These are phyloP conservation scores for Casaregolazyma suthepensis DNA, from an alignment of 1,139 yeast genomes.

Conservation along the genomic window DNA sequence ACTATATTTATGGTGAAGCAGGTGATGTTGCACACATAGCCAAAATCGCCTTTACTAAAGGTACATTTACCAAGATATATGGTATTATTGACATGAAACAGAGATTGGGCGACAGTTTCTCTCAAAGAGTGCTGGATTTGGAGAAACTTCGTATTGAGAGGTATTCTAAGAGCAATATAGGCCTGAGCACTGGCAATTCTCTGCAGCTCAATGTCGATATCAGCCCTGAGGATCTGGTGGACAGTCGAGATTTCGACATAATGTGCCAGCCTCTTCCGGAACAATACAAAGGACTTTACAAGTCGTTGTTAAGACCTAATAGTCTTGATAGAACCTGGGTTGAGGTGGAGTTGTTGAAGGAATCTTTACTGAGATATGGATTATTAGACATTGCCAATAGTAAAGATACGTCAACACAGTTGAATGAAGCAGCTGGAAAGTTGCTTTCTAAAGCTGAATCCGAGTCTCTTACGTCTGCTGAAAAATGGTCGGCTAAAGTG, in stretches of 20 bases:
- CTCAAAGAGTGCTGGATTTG: conserved; percentile 14
- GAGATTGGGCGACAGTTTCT: conserved; percentile 24
- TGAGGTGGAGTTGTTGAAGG: conserved; percentile 3
- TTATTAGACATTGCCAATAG: neutral
- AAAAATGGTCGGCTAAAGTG: conserved; percentile 29
- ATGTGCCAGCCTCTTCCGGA: conserved; percentile 13
- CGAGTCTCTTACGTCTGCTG: conserved; percentile 26
- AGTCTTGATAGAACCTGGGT: neutral
- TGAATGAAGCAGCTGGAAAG: neutral
- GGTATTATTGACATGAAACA: conserved; percentile 45
- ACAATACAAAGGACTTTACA: conserved; percentile 1
- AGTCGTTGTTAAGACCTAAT: neutral
- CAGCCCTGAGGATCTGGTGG: conserved; percentile 11
- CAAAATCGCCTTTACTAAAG: conserved; percentile 46
- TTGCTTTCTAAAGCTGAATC: neutral
- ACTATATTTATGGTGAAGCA: conserved; percentile 47
- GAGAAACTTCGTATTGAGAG: conserved; percentile 16
- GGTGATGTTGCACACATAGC: conserved; percentile 45
- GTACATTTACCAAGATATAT: conserved; percentile 54
- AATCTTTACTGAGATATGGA: conserved; percentile 5
- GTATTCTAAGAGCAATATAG: conserved; percentile 6
- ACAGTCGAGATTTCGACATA: conserved; percentile 29
- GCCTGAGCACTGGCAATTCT: neutral
- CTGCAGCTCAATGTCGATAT: conserved; percentile 9
- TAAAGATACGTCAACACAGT: neutral